Base-by-base conservation (phyloP, 352 stramenopile species). In the Halophytophthora polymorphica region DNA sequence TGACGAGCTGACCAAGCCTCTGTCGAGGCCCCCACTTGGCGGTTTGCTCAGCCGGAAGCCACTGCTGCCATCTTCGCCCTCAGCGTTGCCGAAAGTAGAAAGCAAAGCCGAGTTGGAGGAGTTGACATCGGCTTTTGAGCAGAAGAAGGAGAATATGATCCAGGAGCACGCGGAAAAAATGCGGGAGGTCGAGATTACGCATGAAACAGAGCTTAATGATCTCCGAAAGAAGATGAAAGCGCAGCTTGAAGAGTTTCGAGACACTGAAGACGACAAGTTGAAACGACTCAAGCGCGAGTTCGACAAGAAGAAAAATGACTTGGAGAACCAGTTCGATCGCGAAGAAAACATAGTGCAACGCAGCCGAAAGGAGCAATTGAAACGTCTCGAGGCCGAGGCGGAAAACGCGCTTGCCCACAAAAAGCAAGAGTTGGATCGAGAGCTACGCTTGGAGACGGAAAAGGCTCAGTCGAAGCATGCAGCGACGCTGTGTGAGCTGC, bases 251-350 rank as follows among this genome's bases (percentile, higher is more conserved):
- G 71, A 83, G n/a, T 31, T 77, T 2, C 53, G 85, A 43, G 71
- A 86, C 14, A 60, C 82, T 7, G 68, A 86, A 37, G 77, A 83
- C 11, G 51, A 53, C 43, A 85, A 72, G 33, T 41, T 83, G 10
- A 88, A 86, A 37, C 73, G 88, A 29, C 57, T 71, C 17, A 85
- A 79, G 28, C 64, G 64, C 15, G 77, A 90, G 37, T 56, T 84
- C 3, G 72, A 85, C n/a, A 89, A 82, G 50, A 86, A 85, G 41
- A 58, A 70, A 19, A 77, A 82, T 31, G 73, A 87, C 17, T 51
- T 91, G 13, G 78, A 91, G 53, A 76, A 84, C 31, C 69, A 86
- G 34, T 83, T 80, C 29, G 78, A 90, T 50, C 72, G 66, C 45
- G 73, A 86, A 22, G 73, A 90, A 41, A 86, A 68, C 45, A 53